Conservation (phyloP, 768 basidiomycete genomes). For the Psilocybe subaeruginosa region DNA sequence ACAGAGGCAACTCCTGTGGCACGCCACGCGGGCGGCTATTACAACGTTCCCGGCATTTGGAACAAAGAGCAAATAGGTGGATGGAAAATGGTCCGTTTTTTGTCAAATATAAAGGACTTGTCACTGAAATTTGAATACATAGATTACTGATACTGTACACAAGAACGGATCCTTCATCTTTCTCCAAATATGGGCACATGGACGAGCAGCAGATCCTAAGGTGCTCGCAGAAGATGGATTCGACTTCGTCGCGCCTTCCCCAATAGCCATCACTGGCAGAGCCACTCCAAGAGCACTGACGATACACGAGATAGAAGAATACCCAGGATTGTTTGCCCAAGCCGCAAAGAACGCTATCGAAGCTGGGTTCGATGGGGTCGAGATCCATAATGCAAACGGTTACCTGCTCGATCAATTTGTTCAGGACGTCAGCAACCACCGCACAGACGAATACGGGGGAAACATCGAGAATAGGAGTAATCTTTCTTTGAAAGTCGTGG, state of each 20-base stretch:
- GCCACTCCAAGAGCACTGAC: slow-evolving; percentile 45
- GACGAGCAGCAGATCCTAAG: slow-evolving; percentile 38
- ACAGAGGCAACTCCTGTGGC: slow-evolving; percentile 62
- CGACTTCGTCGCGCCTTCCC: slow-evolving; percentile 37
- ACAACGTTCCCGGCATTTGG: slow-evolving; percentile 65
- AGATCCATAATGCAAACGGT: slow-evolving; percentile 54
- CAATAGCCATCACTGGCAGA: slow-evolving; percentile 22
- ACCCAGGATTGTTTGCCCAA: slow-evolving; percentile 48
- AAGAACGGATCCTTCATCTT: slow-evolving; percentile 47
- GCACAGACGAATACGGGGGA: slow-evolving; percentile 68
- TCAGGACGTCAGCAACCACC: slow-evolving; percentile 57
- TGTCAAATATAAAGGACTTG: slow-evolving; percentile 15
- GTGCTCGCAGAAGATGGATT: slow-evolving; percentile 38
- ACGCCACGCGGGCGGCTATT: slow-evolving; percentile 48
- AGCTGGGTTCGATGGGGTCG: slow-evolving; percentile 73
- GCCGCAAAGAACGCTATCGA: slow-evolving; percentile 60
- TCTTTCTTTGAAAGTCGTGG: slow-evolving; percentile 58
- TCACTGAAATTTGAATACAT: not conserved
- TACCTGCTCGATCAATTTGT: slow-evolving; percentile 56
- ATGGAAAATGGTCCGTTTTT: slow-evolving; percentile 52
- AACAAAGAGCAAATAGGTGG: slow-evolving; percentile 57
- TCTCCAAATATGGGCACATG: slow-evolving; percentile 63
- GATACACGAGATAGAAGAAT: slow-evolving; percentile 51
- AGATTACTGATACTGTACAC: slow-evolving; percentile 53
- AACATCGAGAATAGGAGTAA: slow-evolving; percentile 64